Conservation (phyloP, 1,284 basidiomycete species). For the Ceratobasidium sp. region DNA sequence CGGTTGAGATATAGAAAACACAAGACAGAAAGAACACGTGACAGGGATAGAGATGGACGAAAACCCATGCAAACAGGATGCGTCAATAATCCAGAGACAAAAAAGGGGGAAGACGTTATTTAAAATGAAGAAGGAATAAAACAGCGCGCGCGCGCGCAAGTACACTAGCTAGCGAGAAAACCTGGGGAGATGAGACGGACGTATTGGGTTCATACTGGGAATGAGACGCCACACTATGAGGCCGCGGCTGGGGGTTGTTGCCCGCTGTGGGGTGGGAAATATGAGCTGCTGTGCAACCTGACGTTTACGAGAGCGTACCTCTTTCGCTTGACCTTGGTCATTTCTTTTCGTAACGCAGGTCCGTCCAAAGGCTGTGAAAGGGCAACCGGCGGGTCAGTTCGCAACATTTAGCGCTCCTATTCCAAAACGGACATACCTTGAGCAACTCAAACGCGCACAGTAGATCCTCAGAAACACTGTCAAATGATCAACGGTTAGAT, state of each 20-base stretch:
- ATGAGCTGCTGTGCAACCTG: background rate
- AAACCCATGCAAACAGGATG: constrained; percentile 30
- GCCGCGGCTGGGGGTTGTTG: constrained; percentile 22
- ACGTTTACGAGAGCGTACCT: constrained; percentile 58
- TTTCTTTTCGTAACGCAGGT: constrained; percentile 94
- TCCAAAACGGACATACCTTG: constrained; percentile 55
- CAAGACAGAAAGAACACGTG: constrained; percentile 38
- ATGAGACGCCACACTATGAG: constrained; percentile 13
- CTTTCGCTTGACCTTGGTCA: constrained; percentile 98
- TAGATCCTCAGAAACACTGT: constrained; percentile 89
- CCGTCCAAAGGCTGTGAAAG: constrained; percentile 77
- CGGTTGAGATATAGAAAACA: constrained; percentile 12
- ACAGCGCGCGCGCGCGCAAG: constrained; percentile 9
- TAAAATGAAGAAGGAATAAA: constrained; percentile 20
- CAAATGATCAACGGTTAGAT: constrained; percentile 55
- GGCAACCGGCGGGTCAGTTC: too few relatives aligned
- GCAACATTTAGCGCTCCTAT: background rate
- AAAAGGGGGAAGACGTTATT: constrained; percentile 21
- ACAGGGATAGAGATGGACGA: constrained; percentile 26
- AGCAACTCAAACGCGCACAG: constrained; percentile 97
- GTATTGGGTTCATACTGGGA: constrained; percentile 3
- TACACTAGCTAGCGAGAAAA: constrained; percentile 24
- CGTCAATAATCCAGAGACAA: constrained; percentile 35
- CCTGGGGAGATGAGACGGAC: constrained; percentile 15
- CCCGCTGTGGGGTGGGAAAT: background rate